Evolutionary conservation across 2,329 filamentous ascomycete genomes (phyloP), one percentile per base, ranked within the genome.

Genomic region (Xylogone sp.): DNA sequence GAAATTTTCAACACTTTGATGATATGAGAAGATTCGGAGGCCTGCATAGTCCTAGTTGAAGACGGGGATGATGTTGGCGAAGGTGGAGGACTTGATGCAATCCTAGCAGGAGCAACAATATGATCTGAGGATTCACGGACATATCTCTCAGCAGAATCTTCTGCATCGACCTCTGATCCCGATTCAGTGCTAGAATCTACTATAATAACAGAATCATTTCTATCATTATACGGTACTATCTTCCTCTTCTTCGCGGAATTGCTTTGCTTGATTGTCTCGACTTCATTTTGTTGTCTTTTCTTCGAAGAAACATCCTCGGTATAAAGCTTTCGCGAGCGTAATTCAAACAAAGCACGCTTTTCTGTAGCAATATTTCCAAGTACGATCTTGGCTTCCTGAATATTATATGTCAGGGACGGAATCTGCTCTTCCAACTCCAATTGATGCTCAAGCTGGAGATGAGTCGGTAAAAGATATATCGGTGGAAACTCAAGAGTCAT

Each of bases 291-390:
- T 2, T 39, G 13, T 22, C 31, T 12, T 19, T 43, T 19, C 29
- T 21, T 42, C 39, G 22, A 51, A 7, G 62, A 52, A 2, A 74
- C 59, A 52, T 83, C 81, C 50, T 81, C 74, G 0, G 83, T 83
- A 42, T 69, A 66, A 2, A 96, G 59, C 13, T 83, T 84, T 44
- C 82, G 78, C 6, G 81, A 78, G 49, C 89, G 78, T 54, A 97
- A 72, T 69, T 97, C 93, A 60, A 95, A 84, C 45, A 81, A 75
- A 1, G 90, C 90, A 18, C 93, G 79, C 60, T 83, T 79, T 57
- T 81, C 84, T 50, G 82, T 85, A 1, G 76, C 76, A 29, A 96
- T 77, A 58, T 84, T 89, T 2, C 88, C 90, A 24, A 97, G 66
- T 2, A 96, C 75, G 2, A 97, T 68, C 3, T 80, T 75, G 1